A percentile compares a stretch with the other conserved stretches of the same genome.
These are phyloP conservation scores for Diaporthe sp. DNA, from an alignment of 2,329 filamentous ascomycete species.

Conservation along the genomic window DNA sequence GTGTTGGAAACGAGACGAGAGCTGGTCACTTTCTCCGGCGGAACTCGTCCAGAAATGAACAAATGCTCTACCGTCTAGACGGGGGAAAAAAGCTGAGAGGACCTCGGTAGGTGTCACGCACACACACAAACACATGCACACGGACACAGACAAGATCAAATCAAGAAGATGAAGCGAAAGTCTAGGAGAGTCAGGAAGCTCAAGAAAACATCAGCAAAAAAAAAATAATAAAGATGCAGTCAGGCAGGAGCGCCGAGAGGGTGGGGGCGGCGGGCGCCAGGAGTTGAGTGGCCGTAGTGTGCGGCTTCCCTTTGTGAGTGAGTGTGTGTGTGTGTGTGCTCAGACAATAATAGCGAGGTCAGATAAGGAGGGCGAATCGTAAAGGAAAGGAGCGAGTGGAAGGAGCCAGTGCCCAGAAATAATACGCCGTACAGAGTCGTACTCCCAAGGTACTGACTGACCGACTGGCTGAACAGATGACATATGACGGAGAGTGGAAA, in stretches of 20 bases:
- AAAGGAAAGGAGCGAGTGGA: neutral
- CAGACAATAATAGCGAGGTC: conserved; percentile 15
- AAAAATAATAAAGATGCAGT: neutral
- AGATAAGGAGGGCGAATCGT: conserved; percentile 7
- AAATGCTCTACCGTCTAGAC: conserved; percentile 10
- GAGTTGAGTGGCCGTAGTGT: conserved; percentile 2
- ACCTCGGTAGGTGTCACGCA: conserved; percentile 8
- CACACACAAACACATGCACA: neutral
- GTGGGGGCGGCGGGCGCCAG: conserved; percentile 11
- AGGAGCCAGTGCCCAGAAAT: conserved; percentile 4
- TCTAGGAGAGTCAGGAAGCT: conserved; percentile 1
- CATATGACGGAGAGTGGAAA: conserved; percentile 7
- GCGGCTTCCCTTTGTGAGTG: neutral
- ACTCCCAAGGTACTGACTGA: neutral
- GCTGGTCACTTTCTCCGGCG: conserved; percentile 6
- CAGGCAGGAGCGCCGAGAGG: conserved; percentile 1
- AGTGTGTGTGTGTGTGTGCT: neutral
- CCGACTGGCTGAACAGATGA: neutral
- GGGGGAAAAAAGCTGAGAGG: neutral
- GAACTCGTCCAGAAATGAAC: conserved; percentile 1
- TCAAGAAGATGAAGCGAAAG: conserved; percentile 24
- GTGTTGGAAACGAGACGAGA: conserved; percentile 26
- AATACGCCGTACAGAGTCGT: neutral
- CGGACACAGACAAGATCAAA: conserved; percentile 8
- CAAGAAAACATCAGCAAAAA: conserved; percentile 9